phyloP scores from a whole-genome alignment of 768 basidiomycete genomes.

The Favolaschia claudopus region DNA sequence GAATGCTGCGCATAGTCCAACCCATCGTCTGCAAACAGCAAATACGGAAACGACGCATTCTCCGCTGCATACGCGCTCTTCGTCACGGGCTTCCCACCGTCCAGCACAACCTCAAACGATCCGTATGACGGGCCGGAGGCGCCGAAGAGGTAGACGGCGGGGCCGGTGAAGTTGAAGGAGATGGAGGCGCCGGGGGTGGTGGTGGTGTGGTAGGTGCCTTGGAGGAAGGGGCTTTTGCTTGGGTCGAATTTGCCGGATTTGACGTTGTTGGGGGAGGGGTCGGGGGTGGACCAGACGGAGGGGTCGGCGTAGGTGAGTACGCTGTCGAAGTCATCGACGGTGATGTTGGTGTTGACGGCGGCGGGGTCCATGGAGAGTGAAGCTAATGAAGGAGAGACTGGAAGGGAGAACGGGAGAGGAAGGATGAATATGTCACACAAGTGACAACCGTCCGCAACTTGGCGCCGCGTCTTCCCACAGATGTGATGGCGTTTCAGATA shows the following conservation, averaged over 20 bases:
- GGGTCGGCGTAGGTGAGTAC: conserved; percentile 49
- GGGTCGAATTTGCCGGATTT: conserved; percentile 44
- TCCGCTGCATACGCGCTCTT: conserved; percentile 42
- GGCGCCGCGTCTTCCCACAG: no score
- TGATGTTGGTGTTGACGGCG: conserved; percentile 53
- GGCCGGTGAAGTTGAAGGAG: conserved; percentile 53
- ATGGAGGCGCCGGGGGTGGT: conserved; percentile 44
- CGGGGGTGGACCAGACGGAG: conserved; percentile 51
- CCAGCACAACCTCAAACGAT: conserved; percentile 49
- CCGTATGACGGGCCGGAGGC: conserved; percentile 50
- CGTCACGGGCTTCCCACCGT: conserved; percentile 34
- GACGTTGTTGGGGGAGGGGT: conserved; percentile 60
- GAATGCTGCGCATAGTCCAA: conserved; percentile 49
- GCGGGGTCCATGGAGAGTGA: conserved; percentile 56
- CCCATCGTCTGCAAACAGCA: conserved; percentile 44
- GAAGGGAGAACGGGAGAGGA: no score
- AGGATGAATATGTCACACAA: no score
- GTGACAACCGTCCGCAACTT: no score
- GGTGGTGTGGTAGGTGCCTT: conserved; percentile 55
- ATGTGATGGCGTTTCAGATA: no score
- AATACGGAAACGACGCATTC: conserved; percentile 39
- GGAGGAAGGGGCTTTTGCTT: conserved; percentile 44
- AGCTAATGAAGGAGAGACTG: no score
- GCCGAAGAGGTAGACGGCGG: conserved; percentile 53
- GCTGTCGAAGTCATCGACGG: conserved; percentile 58